Base-by-base conservation (phyloP, 257 asterid genomes). In the Pogostemon cablin region DNA sequence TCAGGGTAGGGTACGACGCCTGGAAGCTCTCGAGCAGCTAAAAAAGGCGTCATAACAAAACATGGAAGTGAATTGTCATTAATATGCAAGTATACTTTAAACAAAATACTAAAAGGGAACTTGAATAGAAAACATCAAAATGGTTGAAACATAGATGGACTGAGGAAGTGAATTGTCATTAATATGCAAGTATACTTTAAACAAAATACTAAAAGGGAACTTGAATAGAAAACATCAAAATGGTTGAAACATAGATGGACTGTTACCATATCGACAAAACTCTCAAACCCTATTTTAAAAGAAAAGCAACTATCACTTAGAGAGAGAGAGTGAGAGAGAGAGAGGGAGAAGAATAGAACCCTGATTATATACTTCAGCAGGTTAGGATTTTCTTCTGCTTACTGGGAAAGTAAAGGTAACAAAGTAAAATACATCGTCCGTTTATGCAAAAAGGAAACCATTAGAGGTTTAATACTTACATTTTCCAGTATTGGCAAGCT, bases 1-100 rank as follows among this genome's bases (percentile, higher is more conserved):
- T 68, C 74, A 85, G 78, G 43, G 86, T 66, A n/a, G 96, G 98
- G 76, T 88, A 80, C 72, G 87, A 76, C 60, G 82, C 78, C 82
- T 86, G 84, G 73, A 92, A 88, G 90, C 88, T 85, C 77, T 86
- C 88, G 9, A 90, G 90, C 77, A 92, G 84, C 98, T 90, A 90
- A 37, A 72, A 39, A 47, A 12, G 52, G 44, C 71, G 55, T 43
- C 47, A 70, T 20, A 20, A 20, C 25, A 20, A 20, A 20, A 20
- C 25, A 20, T 20, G 25, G 25, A 20, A 20, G 25, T 20, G 25
- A 15, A 68, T 41, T 47, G 64, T 52, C 59, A 59, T 6, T 8
- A 0, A 53, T 44, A 58, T 58, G 9, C 5, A 41, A 8, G 11
- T 0, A 68, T n/a, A n/a, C 47, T 17, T 59, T 9, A 39, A 41